Base-by-base conservation (phyloP, 2,329 filamentous ascomycete species). In the Colletotrichum ledebouriae region DNA sequence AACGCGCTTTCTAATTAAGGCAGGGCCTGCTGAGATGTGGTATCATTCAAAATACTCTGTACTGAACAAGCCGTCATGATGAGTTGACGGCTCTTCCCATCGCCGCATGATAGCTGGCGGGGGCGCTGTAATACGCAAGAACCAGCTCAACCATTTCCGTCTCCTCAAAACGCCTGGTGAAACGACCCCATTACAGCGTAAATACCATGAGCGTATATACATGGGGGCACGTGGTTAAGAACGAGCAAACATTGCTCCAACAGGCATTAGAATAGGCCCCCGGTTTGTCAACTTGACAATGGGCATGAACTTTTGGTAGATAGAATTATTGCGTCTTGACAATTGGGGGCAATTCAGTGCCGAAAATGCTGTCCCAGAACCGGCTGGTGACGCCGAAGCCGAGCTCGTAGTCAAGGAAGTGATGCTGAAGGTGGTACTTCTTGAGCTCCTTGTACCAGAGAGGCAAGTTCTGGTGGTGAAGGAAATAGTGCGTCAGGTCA, bases 341-440 rank as follows among this genome's bases (percentile, higher is more conserved):
- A 29, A 76, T 70, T n/a, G 75, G 74, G 6, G 72, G 65, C 53
- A 99, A 84, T 81, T 97, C 91, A 1, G 96, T 99, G 72, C 94
- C 94, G 77, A 99, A 99, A 6, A 99, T 82, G 57, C 83, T 84
- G 79, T 99, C 96, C 96, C 96, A 99, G 85, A 99, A 97, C 72
- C 91, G 90, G 84, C 92, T 98, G 37, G 95, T 98, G 59, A 99
- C 95, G 64, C 96, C 96, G 74, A 98, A 99, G 59, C 96, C 96
- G 72, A 97, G 95, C 80, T 99, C 92, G 78, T 97, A 99, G 79
- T 99, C 96, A 70, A 96, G 93, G 80, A 98, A 99, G 82, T 99
- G 96, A 78, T 99, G 96, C 78, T 94, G 90, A 34, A 99, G 90
- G 78, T 99, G 96, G 77, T 98, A 97, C 81, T 97, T 98, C 89